These are phyloP conservation scores for Arbutus unedo DNA, from an alignment of 148 eudicot species.

Conservation along the genomic window DNA sequence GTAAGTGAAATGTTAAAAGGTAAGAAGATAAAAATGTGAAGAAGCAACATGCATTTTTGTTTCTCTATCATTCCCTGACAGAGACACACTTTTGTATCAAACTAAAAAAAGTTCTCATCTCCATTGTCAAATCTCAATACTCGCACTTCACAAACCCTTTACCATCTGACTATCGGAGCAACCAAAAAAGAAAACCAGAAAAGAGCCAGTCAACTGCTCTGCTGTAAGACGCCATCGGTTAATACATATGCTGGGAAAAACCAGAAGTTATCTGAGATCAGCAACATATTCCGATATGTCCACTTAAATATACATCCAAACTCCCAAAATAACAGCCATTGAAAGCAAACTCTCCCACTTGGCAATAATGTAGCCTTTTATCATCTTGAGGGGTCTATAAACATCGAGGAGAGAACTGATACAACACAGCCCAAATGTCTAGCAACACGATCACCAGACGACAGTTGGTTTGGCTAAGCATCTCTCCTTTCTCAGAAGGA, in stretches of 20 bases:
- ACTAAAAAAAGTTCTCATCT: not conserved
- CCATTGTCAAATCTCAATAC: not conserved
- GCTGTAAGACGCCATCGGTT: not conserved
- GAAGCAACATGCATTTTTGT: not conserved
- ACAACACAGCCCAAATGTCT: not conserved
- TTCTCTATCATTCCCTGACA: not conserved
- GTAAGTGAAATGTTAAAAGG: not conserved
- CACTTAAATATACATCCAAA: not conserved
- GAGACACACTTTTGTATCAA: too few relatives aligned
- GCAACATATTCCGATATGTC: not conserved
- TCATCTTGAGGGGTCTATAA: not conserved
- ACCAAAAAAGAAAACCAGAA: not conserved
- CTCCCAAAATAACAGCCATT: not conserved
- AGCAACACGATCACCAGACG: not conserved
- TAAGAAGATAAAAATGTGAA: not conserved
- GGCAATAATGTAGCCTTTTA: not conserved
- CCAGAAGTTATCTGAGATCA: constrained; percentile 1
- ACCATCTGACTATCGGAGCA: not conserved
- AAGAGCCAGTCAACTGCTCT: not conserved
- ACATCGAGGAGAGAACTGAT: not conserved
- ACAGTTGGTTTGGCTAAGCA: not conserved
- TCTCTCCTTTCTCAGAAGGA: not conserved
- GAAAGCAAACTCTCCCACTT: not conserved
- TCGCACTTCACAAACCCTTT: not conserved
- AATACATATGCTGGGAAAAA: not conserved